Evolutionary conservation across 805 yeast genomes (phyloP).

Genomic region (Soucietia sequanensis): DNA sequence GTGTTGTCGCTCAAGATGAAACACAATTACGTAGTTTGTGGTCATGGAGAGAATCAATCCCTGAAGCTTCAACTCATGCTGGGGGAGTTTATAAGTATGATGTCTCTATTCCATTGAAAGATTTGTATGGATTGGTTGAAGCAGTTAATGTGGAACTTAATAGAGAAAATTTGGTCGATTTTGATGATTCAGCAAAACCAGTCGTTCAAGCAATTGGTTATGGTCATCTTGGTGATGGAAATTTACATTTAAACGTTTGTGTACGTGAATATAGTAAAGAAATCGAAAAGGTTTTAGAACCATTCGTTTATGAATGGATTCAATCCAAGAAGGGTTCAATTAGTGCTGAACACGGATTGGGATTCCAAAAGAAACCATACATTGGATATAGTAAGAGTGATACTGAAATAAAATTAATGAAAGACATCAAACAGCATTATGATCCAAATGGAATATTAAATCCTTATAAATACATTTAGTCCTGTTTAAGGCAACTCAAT

Average conservation of each 20-base stretch:
- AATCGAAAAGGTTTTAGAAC: constrained; percentile 83
- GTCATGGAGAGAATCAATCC: constrained; percentile 94
- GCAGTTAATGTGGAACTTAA: constrained; percentile 65
- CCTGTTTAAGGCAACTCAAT: no score
- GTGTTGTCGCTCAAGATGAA: constrained; percentile 95
- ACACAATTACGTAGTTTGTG: constrained; percentile 79
- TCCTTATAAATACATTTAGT: constrained; percentile 91
- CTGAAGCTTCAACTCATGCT: constrained; percentile 79
- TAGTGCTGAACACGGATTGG: constrained; percentile 97
- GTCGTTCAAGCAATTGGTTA: constrained; percentile 91
- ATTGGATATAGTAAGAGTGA: constrained; percentile 80
- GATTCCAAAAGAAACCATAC: constrained; percentile 93
- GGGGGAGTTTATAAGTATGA: constrained; percentile 99
- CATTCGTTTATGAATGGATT: constrained; percentile 93
- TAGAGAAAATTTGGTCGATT: constrained; percentile 57
- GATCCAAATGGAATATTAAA: constrained; percentile 93
- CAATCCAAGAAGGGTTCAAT: constrained; percentile 74
- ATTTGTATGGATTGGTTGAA: constrained; percentile 77
- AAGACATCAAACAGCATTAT: constrained; percentile 70
- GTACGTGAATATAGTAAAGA: constrained; percentile 78
- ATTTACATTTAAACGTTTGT: constrained; percentile 89
- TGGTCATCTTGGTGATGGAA: constrained; percentile 99
- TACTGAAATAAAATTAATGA: constrained; percentile 70
- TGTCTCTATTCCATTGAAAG: constrained; percentile 83
- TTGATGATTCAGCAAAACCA: constrained; percentile 63